These are phyloP conservation scores for Dactylellina leptospora DNA, from an alignment of 2,329 filamentous ascomycete genomes.

Conservation along the genomic window DNA sequence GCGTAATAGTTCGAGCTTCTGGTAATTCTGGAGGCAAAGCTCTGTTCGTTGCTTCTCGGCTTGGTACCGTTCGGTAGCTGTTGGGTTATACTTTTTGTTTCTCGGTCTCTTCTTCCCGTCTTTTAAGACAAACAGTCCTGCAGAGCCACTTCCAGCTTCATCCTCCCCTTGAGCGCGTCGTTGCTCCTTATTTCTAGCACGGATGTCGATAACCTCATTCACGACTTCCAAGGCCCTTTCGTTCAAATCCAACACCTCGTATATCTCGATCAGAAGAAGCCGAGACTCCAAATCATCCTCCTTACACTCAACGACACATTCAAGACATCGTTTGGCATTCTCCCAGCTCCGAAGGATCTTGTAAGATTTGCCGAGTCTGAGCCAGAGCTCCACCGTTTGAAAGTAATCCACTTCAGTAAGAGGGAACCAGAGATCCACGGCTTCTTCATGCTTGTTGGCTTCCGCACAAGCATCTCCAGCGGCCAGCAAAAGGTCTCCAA, in stretches of 20 bases:
- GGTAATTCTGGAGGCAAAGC: constrained; percentile 63
- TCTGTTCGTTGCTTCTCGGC: constrained; percentile 60
- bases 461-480: constrained; percentile 69
- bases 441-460: constrained; percentile 65
- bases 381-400: constrained; percentile 66
- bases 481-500: constrained; percentile 81
- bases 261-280: constrained; percentile 67
- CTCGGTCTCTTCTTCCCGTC: constrained; percentile 39
- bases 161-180: constrained; percentile 54
- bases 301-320: constrained; percentile 49
- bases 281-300: constrained; percentile 40
- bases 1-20: constrained; percentile 64
- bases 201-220: constrained; percentile 76
- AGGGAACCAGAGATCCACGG: constrained; percentile 68
- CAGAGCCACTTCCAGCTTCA: constrained; percentile 1
- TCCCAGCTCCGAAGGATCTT: constrained; percentile 66
- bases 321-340: constrained; percentile 39
- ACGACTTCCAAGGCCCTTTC: constrained; percentile 80
- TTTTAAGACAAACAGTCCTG: constrained; percentile 19
- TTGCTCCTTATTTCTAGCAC: constrained; percentile 61
- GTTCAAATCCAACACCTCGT: constrained; percentile 76
- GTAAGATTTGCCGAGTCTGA: constrained; percentile 74
- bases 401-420: constrained; percentile 65
- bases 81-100: constrained; percentile 36
- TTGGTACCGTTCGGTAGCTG: constrained; percentile 57